Conservation (phyloP, 192 early-diverging fungal species). For the Kickxella alabastrina region DNA sequence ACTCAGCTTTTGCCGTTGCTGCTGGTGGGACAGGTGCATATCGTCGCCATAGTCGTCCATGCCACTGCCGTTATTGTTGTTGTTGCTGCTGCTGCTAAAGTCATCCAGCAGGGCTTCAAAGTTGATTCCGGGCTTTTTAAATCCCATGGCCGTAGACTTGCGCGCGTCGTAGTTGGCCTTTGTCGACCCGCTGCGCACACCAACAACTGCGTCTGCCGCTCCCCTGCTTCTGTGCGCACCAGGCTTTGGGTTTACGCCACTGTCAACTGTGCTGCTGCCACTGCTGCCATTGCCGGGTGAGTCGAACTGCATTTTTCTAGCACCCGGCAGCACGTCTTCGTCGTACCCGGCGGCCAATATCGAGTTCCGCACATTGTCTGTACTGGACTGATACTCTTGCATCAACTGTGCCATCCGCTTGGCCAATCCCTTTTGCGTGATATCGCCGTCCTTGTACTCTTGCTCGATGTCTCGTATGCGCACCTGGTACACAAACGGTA, state of each 20-base stretch:
- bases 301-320: neutral
- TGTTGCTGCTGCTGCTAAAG: neutral
- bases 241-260: neutral
- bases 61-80: conserved; percentile 11
- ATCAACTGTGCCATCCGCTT: conserved; percentile 60
- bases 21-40: too few species aligned
- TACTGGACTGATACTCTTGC: conserved; percentile 37
- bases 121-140: conserved; percentile 46
- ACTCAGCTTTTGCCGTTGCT: too few species aligned
- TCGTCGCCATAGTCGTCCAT: conserved; percentile 8
- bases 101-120: conserved; percentile 45
- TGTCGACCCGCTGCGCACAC: conserved; percentile 4
- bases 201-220: conserved; percentile 5
- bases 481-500: conserved; percentile 36
- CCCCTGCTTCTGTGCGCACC: conserved; percentile 1
- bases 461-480: conserved; percentile 45
- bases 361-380: neutral
- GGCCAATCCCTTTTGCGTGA: conserved; percentile 73
- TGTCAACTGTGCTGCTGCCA: neutral
- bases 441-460: conserved; percentile 63
- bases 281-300: too few species aligned
- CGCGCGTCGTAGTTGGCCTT: conserved; percentile 31
- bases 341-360: neutral
- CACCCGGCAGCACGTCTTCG: neutral
- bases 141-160: conserved; percentile 39